Evolutionary conservation across 1,284 basidiomycete species (phyloP).

Genomic region (Ceratobasidium sp.): DNA sequence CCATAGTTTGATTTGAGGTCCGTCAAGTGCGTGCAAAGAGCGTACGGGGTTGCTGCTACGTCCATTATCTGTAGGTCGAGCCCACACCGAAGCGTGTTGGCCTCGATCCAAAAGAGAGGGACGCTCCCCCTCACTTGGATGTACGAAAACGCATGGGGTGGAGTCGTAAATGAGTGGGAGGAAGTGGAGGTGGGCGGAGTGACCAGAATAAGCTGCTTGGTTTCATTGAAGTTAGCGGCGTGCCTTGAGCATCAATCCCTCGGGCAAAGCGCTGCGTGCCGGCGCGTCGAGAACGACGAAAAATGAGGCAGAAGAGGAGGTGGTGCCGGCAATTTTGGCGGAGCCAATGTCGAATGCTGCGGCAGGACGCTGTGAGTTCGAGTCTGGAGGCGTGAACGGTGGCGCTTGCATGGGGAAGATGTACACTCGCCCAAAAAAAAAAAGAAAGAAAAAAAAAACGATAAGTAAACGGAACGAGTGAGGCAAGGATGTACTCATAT

Average conservation of each 20-base stretch:
- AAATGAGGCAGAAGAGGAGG: slow-evolving; percentile 90
- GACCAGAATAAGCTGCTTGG: slow-evolving; percentile 91
- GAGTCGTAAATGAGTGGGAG: slow-evolving; percentile 50
- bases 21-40: slow-evolving; percentile 42
- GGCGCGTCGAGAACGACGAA: slow-evolving; percentile 89
- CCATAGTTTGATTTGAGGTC: slow-evolving; percentile 84
- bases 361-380: slow-evolving; percentile 29
- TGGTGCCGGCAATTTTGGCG: slow-evolving; percentile 79
- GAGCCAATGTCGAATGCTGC: slow-evolving; percentile 89
- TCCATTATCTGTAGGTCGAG: slow-evolving; percentile 98
- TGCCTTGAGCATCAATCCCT: slow-evolving; percentile 85
- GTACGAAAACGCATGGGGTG: slow-evolving; percentile 64
- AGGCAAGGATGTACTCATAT: slow-evolving; percentile 54
- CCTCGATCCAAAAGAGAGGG: slow-evolving; percentile 96
- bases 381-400: slow-evolving; percentile 10
- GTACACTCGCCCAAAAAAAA: slow-evolving; percentile 83
- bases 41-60: slow-evolving; percentile 77
- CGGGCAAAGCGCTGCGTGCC: too few species aligned
- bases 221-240: slow-evolving; percentile 94
- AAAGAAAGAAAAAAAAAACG: slow-evolving; percentile 58
- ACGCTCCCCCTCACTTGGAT: slow-evolving; percentile 95
- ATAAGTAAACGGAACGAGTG: slow-evolving; percentile 29
- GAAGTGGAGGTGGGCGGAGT: slow-evolving; percentile 49
- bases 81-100: slow-evolving; percentile 96
- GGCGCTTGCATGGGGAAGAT: slow-evolving; percentile 82